Evolutionary conservation across 768 basidiomycete species (phyloP).

Genomic region (Podaxis mareebaensis): DNA sequence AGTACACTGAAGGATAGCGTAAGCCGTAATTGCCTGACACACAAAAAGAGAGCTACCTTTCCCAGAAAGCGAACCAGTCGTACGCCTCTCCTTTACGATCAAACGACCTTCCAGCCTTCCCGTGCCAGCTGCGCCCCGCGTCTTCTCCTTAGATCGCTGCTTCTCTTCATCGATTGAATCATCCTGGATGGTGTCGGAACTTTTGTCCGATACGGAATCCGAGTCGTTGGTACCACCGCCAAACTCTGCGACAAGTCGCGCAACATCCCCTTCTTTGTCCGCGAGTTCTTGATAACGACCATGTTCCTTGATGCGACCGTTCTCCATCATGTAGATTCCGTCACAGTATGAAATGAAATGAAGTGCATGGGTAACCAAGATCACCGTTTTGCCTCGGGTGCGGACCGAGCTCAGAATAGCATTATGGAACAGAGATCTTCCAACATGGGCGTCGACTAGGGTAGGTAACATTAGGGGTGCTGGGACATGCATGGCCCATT

Average conservation of each 20-base stretch:
- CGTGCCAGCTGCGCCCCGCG: constrained; percentile 38
- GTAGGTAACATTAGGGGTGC: constrained; percentile 18
- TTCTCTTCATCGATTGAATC: constrained; percentile 14
- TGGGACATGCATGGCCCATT: neutral
- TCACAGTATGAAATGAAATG: constrained; percentile 84
- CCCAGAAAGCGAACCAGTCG: constrained; percentile 62
- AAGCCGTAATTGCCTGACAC: neutral
- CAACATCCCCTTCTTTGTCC: constrained; percentile 50
- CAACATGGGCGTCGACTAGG: constrained; percentile 74
- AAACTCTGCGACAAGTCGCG: constrained; percentile 59
- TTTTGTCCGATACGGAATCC: constrained; percentile 24
- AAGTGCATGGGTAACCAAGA: constrained; percentile 86
- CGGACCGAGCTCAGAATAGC: constrained; percentile 52
- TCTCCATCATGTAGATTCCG: constrained; percentile 71
- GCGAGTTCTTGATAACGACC: constrained; percentile 63
- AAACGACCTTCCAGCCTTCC: constrained; percentile 68
- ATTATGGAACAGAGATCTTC: constrained; percentile 63
- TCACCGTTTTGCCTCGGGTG: constrained; percentile 60
- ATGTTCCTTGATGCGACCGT: constrained; percentile 71
- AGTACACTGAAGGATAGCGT: constrained; percentile 48
- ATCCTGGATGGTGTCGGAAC: constrained; percentile 8
- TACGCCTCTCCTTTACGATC: constrained; percentile 63
- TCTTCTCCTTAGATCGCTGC: constrained; percentile 10
- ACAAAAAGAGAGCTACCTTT: constrained; percentile 33
- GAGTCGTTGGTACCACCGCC: constrained; percentile 44